Conservation (phyloP, 2,329 filamentous ascomycete species). For the Cytospora paraplurivora region DNA sequence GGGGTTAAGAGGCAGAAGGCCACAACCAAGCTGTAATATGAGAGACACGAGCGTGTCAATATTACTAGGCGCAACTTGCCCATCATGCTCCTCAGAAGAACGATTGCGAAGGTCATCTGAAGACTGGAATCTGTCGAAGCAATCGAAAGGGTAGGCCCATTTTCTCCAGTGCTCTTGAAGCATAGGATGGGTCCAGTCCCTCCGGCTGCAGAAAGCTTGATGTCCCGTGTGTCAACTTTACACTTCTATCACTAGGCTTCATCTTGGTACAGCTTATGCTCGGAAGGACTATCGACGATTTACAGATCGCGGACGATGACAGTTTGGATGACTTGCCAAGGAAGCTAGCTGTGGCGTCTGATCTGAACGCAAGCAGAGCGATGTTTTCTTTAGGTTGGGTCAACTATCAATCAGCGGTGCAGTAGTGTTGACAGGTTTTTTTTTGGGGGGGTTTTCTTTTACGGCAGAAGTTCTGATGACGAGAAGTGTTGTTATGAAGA, state of each 20-base stretch:
- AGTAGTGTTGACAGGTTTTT: neutral
- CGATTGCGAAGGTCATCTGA: neutral
- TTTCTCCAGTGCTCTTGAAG: neutral
- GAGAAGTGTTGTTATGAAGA: neutral
- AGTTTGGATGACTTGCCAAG: neutral
- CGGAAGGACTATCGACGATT: constrained; percentile 25
- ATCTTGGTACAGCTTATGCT: constrained; percentile 1
- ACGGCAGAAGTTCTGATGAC: neutral
- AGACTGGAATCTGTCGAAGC: neutral
- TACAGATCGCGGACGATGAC: neutral
- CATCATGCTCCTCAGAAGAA: neutral
- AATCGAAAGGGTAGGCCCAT: neutral
- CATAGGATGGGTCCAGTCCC: neutral
- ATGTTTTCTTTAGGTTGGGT: no score
- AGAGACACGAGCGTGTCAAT: neutral
- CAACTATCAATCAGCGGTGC: neutral
- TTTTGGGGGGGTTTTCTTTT: no score
- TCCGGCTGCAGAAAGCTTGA: no score
- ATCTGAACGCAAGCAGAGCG: neutral
- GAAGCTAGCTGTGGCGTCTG: neutral
- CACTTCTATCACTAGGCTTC: no score
- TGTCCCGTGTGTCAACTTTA: no score
- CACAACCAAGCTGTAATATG: no score
- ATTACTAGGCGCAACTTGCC: neutral
- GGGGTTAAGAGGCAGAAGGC: no score